Percentiles rank a stretch among this genome's conserved stretches.
Evolutionary conservation across 1,284 basidiomycete genomes (phyloP).

Genomic region (Taiwanofungus camphoratus): DNA sequence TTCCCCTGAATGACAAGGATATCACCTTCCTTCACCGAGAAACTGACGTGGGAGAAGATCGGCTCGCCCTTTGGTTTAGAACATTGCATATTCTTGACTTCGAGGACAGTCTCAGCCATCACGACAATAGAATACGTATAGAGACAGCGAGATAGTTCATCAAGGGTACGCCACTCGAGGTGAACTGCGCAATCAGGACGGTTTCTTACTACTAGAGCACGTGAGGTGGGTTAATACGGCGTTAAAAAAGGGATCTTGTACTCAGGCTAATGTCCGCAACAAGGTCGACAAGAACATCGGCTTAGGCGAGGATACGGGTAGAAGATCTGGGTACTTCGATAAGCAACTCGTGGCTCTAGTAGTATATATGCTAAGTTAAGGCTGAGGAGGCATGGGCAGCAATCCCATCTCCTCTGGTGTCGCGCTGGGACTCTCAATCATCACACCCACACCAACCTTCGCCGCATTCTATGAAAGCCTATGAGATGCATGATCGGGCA

Average conservation of each 20-base stretch:
- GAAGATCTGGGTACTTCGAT: not conserved
- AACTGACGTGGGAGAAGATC: conserved; percentile 53
- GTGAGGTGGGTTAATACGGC: no score
- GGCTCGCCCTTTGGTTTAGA: conserved; percentile 35
- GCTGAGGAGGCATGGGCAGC: conserved; percentile 24
- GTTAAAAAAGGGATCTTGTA: no score
- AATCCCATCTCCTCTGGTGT: conserved; percentile 79
- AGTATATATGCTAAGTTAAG: conserved; percentile 10
- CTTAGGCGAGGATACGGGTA: conserved; percentile 5
- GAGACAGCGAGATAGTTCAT: no score
- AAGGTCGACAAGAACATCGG: no score
- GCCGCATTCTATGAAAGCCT: conserved; percentile 66
- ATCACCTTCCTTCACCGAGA: conserved; percentile 64
- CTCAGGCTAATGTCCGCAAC: no score
- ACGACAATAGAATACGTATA: no score
- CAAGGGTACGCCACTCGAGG: no score
- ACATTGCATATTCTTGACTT: conserved; percentile 40
- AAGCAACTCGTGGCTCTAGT: no score
- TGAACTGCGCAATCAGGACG: no score
- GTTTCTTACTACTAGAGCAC: no score
- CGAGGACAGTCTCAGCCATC: conserved; percentile 32
- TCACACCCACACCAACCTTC: conserved; percentile 94
- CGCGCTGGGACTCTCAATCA: conserved; percentile 83
- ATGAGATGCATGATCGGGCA: not conserved
- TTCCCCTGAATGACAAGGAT: conserved; percentile 69